Evolutionary conservation across 108 stramenopile species (phyloP).

Genomic region (Hondaea fermentalgiana): DNA sequence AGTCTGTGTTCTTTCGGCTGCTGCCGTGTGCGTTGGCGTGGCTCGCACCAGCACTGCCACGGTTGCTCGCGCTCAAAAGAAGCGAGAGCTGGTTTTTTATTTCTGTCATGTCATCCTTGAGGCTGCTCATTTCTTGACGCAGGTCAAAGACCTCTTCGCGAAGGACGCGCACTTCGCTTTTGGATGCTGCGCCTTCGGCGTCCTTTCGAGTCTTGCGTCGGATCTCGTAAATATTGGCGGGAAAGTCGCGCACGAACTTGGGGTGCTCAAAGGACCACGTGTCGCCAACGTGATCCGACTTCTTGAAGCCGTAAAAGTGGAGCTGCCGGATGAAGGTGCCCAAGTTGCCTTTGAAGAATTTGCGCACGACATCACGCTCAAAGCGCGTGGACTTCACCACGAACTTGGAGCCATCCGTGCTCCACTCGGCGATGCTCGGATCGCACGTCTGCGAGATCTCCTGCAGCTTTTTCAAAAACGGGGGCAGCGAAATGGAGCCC

Average conservation of each 20-base stretch:
- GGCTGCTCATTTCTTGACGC: not conserved
- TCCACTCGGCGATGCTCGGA: not conserved
- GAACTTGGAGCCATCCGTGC: not conserved
- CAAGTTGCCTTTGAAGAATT: not conserved
- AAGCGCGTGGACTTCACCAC: not conserved
- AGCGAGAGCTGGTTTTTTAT: not conserved
- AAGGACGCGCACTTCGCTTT: not conserved
- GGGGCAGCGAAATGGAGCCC: not conserved
- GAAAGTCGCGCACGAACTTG: not conserved
- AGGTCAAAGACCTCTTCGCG: not conserved
- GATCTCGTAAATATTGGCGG: not conserved
- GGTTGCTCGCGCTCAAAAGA: not conserved
- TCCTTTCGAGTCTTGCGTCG: not conserved
- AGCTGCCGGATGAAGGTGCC: not conserved
- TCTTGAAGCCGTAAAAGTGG: slow-evolving; percentile 18
- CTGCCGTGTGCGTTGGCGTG: not conserved
- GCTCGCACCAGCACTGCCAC: not conserved
- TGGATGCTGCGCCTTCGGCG: not conserved
- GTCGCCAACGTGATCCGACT: not conserved
- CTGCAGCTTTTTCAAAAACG: not conserved
- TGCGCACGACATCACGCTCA: not conserved
- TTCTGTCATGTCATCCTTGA: not conserved
- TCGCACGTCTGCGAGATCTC: not conserved
- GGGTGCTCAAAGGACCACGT: not conserved
- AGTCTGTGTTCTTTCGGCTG: not conserved